Base-by-base conservation (phyloP, 1,284 basidiomycete genomes). In the Trametes sp. region DNA sequence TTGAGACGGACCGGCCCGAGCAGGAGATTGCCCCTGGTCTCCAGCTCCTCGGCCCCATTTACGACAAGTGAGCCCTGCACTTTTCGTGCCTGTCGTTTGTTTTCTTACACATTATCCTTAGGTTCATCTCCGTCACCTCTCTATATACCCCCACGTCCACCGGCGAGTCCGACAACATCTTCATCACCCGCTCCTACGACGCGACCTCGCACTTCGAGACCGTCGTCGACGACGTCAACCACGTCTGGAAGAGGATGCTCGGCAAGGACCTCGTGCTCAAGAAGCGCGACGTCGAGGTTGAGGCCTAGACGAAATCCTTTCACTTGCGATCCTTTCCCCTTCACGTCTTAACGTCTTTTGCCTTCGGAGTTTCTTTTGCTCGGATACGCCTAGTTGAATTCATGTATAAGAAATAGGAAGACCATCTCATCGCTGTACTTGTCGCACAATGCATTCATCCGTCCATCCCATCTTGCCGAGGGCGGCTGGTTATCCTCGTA, bases 141-240 rank as follows among this genome's bases (percentile, higher is more conserved):
- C 79, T 98, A 55, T 98, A 97, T 81, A 93, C 90, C 55, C 96
- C 98, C 9, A 94, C 95, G 10, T 84, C 93, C 36, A 80, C 86
- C 49, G 98, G 98, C 61, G 74, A 84, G 68, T 83, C 86, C 50
- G 94, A 96, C 81, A 92, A 95, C 73, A 93, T 99, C 75, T 99
- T 94, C 82, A 90, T 99, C 81, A 98, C 98, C 61, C 93, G 93
- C 62, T 98, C 96, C 8, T 98, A 98, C 79, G 98, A 99, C 77
- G 96, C 98, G 13, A 98, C 98, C 10, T 96, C 94, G 53, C 98
- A 99, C 82, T 99, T 99, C 75, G 98, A 99, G 84, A 98, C 96
- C 42, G 95, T 96, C 58, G 94, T 95, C 44, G 94, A 97, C 61
- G 96, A 98, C 67, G 96, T 98, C 45, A 88, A 91, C 67, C 91